These are phyloP conservation scores for Periconia digitata DNA, from an alignment of 2,329 filamentous ascomycete species.

Conservation along the genomic window DNA sequence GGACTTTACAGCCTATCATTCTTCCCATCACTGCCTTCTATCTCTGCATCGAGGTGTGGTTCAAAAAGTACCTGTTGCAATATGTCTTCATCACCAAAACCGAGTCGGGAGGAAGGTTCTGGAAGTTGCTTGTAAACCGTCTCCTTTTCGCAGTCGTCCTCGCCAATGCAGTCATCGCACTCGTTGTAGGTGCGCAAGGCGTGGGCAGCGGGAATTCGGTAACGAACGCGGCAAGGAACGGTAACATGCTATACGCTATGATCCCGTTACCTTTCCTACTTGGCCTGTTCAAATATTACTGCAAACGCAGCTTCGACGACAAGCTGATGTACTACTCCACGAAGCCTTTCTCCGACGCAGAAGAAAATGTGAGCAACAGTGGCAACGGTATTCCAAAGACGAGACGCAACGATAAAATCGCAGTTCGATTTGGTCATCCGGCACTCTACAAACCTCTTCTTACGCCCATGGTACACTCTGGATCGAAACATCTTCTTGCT, in stretches of 20 bases:
- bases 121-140: slow-evolving; percentile 90
- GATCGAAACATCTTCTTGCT: slow-evolving; percentile 80
- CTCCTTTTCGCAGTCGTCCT: slow-evolving; percentile 79
- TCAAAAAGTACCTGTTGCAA: slow-evolving; percentile 88
- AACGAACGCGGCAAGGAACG: slow-evolving; percentile 19
- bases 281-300: slow-evolving; percentile 83
- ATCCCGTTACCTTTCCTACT: slow-evolving; percentile 77
- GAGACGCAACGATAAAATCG: slow-evolving; percentile 62
- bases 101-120: slow-evolving; percentile 90
- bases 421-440: slow-evolving; percentile 82
- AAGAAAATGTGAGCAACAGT: slow-evolving; percentile 49
- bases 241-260: slow-evolving; percentile 65
- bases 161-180: slow-evolving; percentile 74
- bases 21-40: slow-evolving; percentile 86
- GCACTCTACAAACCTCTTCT: slow-evolving; percentile 70
- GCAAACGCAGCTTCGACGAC: slow-evolving; percentile 71
- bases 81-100: slow-evolving; percentile 95
- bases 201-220: slow-evolving; percentile 45
- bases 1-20: slow-evolving; percentile 81
- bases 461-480: slow-evolving; percentile 85
- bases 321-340: slow-evolving; percentile 79
- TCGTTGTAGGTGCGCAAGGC: slow-evolving; percentile 73
- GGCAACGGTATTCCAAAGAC: slow-evolving; percentile 16
- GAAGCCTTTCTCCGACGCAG: slow-evolving; percentile 52
- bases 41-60: slow-evolving; percentile 78